Evolutionary conservation across 1,284 basidiomycete genomes (phyloP).

Genomic region (Sphagnurus paluster): DNA sequence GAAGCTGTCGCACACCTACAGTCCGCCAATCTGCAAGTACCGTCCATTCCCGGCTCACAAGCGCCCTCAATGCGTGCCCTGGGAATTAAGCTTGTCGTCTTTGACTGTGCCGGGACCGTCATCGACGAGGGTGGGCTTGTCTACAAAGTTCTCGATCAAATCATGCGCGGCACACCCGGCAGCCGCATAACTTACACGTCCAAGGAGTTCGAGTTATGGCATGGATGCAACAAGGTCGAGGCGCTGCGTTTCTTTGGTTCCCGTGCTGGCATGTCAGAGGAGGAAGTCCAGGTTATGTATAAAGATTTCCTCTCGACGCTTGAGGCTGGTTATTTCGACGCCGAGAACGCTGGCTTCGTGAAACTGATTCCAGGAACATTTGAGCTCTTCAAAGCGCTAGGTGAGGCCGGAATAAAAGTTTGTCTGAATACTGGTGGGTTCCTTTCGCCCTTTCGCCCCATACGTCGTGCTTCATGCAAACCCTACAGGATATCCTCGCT

Average conservation of each 20-base stretch:
- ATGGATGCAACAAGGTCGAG: slow-evolving; percentile 11
- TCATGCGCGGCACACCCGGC: slow-evolving; percentile 10
- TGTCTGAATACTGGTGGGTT: slow-evolving; percentile 14
- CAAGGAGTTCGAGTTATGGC: slow-evolving; percentile 13
- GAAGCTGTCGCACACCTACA: too few relatives aligned
- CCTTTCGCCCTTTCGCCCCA: not conserved
- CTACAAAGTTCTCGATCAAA: slow-evolving; percentile 10
- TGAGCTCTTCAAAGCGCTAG: slow-evolving; percentile 7
- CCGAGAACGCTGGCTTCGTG: slow-evolving; percentile 7
- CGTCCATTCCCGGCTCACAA: too few relatives aligned
- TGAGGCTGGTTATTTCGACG: slow-evolving; percentile 9
- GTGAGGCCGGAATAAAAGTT: slow-evolving; percentile 12
- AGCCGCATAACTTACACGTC: slow-evolving; percentile 8
- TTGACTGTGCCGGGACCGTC: slow-evolving; percentile 14
- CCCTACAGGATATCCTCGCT: slow-evolving; percentile 11
- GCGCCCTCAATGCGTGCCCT: slow-evolving; percentile 9
- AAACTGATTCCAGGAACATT: slow-evolving; percentile 8
- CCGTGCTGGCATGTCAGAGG: slow-evolving; percentile 12
- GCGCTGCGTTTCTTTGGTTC: slow-evolving; percentile 12
- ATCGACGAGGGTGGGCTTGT: slow-evolving; percentile 15
- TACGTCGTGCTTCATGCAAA: not conserved
- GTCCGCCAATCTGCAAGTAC: too few relatives aligned
- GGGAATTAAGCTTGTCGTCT: slow-evolving; percentile 14
- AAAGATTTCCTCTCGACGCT: slow-evolving; percentile 8
- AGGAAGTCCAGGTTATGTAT: slow-evolving; percentile 11